Evolutionary conservation across 306 rosid genomes (phyloP).

Genomic region (Malus domestica): DNA sequence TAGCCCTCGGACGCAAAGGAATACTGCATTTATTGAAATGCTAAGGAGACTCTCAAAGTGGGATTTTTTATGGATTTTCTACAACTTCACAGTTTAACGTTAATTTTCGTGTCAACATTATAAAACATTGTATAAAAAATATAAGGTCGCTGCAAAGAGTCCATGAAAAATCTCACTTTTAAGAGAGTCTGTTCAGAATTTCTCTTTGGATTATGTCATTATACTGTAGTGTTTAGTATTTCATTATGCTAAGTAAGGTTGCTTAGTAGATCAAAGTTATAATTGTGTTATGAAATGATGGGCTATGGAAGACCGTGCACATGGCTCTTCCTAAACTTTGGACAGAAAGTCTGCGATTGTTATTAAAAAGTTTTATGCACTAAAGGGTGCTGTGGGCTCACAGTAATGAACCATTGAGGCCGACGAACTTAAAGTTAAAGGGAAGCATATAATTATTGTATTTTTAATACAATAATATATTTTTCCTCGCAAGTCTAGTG

Average conservation of each 20-base stretch:
- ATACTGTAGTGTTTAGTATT: neutral
- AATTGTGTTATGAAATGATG: neutral
- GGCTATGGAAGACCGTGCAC: constrained; percentile 37
- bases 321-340: constrained; percentile 23
- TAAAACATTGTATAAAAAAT: too few relatives aligned
- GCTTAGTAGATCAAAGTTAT: neutral
- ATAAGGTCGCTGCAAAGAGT: rapidly evolving
- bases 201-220: neutral
- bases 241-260: neutral
- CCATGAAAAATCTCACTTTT: rapidly evolving
- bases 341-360: constrained; percentile 13
- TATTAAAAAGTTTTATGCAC: constrained; percentile 8
- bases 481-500: too few relatives aligned
- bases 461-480: too few relatives aligned
- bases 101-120: too few relatives aligned
- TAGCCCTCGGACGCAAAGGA: neutral
- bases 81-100: too few relatives aligned
- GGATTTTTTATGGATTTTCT: too few relatives aligned
- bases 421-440: constrained; percentile 9
- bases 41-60: too few relatives aligned
- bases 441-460: neutral
- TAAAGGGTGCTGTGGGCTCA: constrained; percentile 17
- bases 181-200: too few relatives aligned
- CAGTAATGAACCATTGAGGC: constrained; percentile 21
- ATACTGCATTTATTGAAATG: neutral